Conservation (phyloP, 331 rosid species). For the Rosa hybrid region DNA sequence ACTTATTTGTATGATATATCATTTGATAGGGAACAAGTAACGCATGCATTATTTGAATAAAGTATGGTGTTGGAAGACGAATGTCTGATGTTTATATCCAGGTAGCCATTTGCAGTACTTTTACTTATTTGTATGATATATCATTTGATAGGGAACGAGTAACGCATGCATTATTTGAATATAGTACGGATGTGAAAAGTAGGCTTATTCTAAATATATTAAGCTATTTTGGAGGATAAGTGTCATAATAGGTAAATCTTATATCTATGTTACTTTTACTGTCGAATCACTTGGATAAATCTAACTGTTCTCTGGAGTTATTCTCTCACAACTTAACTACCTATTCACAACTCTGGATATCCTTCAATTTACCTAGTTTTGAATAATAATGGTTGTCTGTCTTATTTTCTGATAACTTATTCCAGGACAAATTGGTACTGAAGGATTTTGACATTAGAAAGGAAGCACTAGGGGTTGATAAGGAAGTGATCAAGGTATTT, state of each 20-base stretch:
- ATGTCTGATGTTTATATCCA: conserved; percentile 35
- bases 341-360: not conserved
- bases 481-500: conserved; percentile 23
- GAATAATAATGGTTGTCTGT: no score
- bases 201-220: not conserved
- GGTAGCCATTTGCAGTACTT: conserved; percentile 18
- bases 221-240: not conserved
- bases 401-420: not conserved
- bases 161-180: not conserved
- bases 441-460: conserved; percentile 25
- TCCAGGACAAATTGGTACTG: conserved; percentile 26
- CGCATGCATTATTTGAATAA: not conserved
- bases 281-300: not conserved
- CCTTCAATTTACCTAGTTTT: not conserved
- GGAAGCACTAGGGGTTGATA: conserved; percentile 21
- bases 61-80: conserved; percentile 29
- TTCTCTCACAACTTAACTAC: not conserved
- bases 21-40: not conserved
- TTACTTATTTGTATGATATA: not conserved
- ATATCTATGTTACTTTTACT: not conserved
- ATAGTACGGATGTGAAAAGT: not conserved
- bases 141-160: not conserved
- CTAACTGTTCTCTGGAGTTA: not conserved
- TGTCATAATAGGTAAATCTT: not conserved
- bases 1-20: not conserved